These are phyloP conservation scores for Ceratocystiopsis sp. DNA, from an alignment of 2,329 filamentous ascomycete genomes.

Conservation along the genomic window DNA sequence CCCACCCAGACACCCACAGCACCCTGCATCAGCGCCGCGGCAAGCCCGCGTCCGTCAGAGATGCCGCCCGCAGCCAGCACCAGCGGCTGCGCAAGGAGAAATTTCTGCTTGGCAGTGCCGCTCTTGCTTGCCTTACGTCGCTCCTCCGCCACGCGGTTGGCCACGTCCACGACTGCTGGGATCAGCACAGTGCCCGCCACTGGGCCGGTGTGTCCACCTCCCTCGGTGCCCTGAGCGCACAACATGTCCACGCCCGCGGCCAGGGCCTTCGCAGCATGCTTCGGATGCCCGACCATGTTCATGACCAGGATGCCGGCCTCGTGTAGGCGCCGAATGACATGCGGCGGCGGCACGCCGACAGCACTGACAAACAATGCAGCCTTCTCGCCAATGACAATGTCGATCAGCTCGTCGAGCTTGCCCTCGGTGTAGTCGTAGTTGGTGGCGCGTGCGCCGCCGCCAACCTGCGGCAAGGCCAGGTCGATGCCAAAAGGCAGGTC, in stretches of 20 bases:
- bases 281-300: slow-evolving; percentile 95
- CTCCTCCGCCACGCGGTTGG: slow-evolving; percentile 39
- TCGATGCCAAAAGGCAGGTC: slow-evolving; percentile 78
- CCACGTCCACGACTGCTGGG: slow-evolving; percentile 74
- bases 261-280: slow-evolving; percentile 78
- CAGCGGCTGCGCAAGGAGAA: slow-evolving; percentile 30
- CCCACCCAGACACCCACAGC: slow-evolving; percentile 87
- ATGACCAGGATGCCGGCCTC: slow-evolving; percentile 68
- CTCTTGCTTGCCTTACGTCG: not conserved
- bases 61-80: slow-evolving; percentile 86
- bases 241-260: slow-evolving; percentile 78
- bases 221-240: slow-evolving; percentile 84
- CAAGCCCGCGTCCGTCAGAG: slow-evolving; percentile 63
- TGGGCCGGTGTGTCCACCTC: slow-evolving; percentile 82
- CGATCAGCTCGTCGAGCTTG: slow-evolving; percentile 71
- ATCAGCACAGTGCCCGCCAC: slow-evolving; percentile 75
- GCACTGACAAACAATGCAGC: slow-evolving; percentile 74
- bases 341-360: slow-evolving; percentile 66
- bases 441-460: slow-evolving; percentile 66
- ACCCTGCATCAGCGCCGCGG: slow-evolving; percentile 71
- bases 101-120: not conserved
- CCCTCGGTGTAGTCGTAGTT: slow-evolving; percentile 94
- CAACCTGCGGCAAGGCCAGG: slow-evolving; percentile 78
- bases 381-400: slow-evolving; percentile 71
- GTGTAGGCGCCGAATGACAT: slow-evolving; percentile 62